A percentile compares a stretch with the other conserved stretches of the same genome.
phyloP scores from a whole-genome alignment of 1,139 yeast species.

The Taiozyma sp. region DNA sequence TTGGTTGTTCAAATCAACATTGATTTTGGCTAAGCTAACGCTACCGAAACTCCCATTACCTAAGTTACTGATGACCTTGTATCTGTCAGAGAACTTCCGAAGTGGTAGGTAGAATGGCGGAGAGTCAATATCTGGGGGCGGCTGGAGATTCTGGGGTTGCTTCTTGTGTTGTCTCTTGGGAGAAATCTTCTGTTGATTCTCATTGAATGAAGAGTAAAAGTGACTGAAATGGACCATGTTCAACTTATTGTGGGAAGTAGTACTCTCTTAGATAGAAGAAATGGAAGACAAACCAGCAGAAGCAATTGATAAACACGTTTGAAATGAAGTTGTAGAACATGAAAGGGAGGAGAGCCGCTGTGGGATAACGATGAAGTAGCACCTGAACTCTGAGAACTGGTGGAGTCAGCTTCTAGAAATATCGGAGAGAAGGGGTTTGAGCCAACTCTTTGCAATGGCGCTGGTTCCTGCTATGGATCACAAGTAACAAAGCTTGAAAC shows the following conservation, averaged over 20 bases:
- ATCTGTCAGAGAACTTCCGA: constrained; percentile 39
- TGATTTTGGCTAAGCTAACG: constrained; percentile 57
- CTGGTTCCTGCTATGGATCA: neutral
- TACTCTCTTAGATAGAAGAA: constrained; percentile 8
- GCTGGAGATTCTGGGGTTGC: neutral
- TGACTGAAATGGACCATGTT: neutral
- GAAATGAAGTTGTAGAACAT: constrained; percentile 6
- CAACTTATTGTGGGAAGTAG: constrained; percentile 2
- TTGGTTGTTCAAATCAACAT: constrained; percentile 19
- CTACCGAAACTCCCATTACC: constrained; percentile 82
- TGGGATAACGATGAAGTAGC: neutral
- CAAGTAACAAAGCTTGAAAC: neutral
- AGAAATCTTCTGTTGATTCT: neutral
- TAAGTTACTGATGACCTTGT: constrained; percentile 46
- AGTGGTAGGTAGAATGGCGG: constrained; percentile 40
- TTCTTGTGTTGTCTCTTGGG: neutral
- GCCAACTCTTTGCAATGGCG: neutral
- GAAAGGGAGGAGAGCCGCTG: neutral
- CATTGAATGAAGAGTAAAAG: constrained; percentile 2
- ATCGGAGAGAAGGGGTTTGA: neutral
- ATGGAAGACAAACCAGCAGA: constrained; percentile 12
- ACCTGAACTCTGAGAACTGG: neutral
- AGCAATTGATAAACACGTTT: constrained; percentile 3
- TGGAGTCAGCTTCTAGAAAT: too few species aligned
- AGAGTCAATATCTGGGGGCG: constrained; percentile 31